phyloP scores from a whole-genome alignment of 129 eudicot genomes.

The Deinandra increscens region DNA sequence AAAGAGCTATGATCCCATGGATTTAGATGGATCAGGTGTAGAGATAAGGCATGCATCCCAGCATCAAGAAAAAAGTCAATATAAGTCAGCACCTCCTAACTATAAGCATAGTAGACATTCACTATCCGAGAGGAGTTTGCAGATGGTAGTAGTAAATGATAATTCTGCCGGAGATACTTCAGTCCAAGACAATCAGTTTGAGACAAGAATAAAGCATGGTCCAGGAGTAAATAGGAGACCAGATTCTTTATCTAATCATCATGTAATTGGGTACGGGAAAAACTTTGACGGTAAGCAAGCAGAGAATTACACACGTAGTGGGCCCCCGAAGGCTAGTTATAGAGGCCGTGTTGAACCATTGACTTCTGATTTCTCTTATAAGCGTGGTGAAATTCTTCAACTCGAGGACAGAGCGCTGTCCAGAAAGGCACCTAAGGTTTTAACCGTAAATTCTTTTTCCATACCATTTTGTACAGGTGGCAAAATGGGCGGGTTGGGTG shows the following conservation, averaged over 20 bases:
- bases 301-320: constrained; percentile 35
- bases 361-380: constrained; percentile 36
- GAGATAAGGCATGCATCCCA: constrained; percentile 42
- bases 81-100: constrained; percentile 33
- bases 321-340: constrained; percentile 29
- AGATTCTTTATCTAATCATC: constrained; percentile 40
- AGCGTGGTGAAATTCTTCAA: constrained; percentile 36
- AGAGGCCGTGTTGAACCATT: constrained; percentile 40
- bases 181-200: constrained; percentile 30
- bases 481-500: constrained; percentile 8
- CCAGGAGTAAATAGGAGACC: constrained; percentile 29
- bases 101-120: constrained; percentile 34
- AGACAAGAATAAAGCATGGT: constrained; percentile 42
- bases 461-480: constrained; percentile 10
- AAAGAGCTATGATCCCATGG: constrained; percentile 37
- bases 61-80: constrained; percentile 39
- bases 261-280: constrained; percentile 33
- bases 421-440: constrained; percentile 59
- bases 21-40: constrained; percentile 43
- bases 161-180: constrained; percentile 46
- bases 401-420: constrained; percentile 46
- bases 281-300: constrained; percentile 32
- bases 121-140: constrained; percentile 37
- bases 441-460: not conserved
- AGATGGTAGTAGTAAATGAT: constrained; percentile 37